Percentiles rank a stretch among this genome's conserved stretches.
These are phyloP conservation scores for Narthecium ossifragum DNA, from an alignment of 106 monocot genomes.

Conservation along the genomic window DNA sequence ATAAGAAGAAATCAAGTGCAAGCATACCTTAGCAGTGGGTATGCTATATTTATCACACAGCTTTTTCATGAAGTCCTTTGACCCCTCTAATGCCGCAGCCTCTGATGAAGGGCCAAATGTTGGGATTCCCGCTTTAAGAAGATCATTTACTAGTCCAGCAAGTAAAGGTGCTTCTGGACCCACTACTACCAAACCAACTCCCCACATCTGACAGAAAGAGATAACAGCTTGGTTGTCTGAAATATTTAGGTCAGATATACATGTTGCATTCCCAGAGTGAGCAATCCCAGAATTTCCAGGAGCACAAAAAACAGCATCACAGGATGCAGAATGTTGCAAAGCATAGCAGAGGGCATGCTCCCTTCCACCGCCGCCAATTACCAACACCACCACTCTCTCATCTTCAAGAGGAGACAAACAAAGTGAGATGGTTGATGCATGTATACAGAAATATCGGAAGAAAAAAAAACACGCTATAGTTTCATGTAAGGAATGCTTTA, in stretches of 20 bases:
- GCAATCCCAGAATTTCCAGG: slow-evolving; percentile 92
- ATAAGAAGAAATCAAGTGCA: no score
- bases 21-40: slow-evolving; percentile 80
- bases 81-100: slow-evolving; percentile 86
- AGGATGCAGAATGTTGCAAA: slow-evolving; percentile 72
- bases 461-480: no score
- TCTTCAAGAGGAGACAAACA: slow-evolving; percentile 30
- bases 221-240: slow-evolving; percentile 64
- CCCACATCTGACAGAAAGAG: slow-evolving; percentile 57
- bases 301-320: slow-evolving; percentile 79
- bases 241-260: slow-evolving; percentile 68
- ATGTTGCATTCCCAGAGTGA: slow-evolving; percentile 69
- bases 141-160: slow-evolving; percentile 76
- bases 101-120: slow-evolving; percentile 87
- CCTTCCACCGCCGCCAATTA: slow-evolving; percentile 90
- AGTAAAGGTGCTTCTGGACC: slow-evolving; percentile 94
- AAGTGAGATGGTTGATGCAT: background rate
- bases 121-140: slow-evolving; percentile 58
- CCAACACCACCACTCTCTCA: slow-evolving; percentile 55
- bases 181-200: slow-evolving; percentile 75
- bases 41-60: slow-evolving; percentile 89
- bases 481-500: background rate
- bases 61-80: slow-evolving; percentile 97
- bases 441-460: no score
- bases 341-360: slow-evolving; percentile 95